Base-by-base conservation (phyloP, 1,284 basidiomycete species). In the Pseudozyma hubeiensis region DNA sequence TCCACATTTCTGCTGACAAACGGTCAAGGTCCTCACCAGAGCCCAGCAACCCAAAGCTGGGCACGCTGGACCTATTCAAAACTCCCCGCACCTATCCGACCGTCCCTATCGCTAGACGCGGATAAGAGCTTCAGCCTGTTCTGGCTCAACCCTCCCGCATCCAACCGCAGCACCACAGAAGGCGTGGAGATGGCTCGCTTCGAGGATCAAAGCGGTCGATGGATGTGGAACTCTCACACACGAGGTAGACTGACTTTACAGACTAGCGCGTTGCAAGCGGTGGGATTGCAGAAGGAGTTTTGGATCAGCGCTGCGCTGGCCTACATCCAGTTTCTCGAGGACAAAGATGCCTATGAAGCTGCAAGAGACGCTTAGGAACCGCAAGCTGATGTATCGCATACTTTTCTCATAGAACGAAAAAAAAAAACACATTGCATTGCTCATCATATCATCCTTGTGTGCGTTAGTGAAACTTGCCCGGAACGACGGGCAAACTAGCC, bases 401-500 rank as follows among this genome's bases (percentile, higher is more conserved):
- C 24, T 24, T 24, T 24, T 24, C 24, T 24, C 24, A 24, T 24
- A 24, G 24, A 24, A 24, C 24, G 24, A 24, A 24, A 24, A 51
- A 54, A n/a, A 50, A 51, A 54, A n/a, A 50, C 24, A 41, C 31
- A 33, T 29, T 43, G 41, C 41, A 47, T 54, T 30, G 19, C 34
- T 49, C 35, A 10, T 37, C 9, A 10, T 14, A 14, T 2, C 4
- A 2, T 37, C 14, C 14, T 37, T 37, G 35, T 14, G 14, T 16
- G 5, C 44, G 7, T 63, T 35, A 80, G 66, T 82, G 82, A 64
- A 83, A 70, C 81, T 83, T 89, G 5, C 91, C 90, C 0, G 90
- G 90, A 2, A 90, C 87, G 30, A 91, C 90, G 2, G 92, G 92
- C 73, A 89, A 87, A 4, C 91, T 91, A 34, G 90, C 87, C 8